Evolutionary conservation across 2,329 filamentous ascomycete species (phyloP).

Genomic region (Elsinoe fawcettii): DNA sequence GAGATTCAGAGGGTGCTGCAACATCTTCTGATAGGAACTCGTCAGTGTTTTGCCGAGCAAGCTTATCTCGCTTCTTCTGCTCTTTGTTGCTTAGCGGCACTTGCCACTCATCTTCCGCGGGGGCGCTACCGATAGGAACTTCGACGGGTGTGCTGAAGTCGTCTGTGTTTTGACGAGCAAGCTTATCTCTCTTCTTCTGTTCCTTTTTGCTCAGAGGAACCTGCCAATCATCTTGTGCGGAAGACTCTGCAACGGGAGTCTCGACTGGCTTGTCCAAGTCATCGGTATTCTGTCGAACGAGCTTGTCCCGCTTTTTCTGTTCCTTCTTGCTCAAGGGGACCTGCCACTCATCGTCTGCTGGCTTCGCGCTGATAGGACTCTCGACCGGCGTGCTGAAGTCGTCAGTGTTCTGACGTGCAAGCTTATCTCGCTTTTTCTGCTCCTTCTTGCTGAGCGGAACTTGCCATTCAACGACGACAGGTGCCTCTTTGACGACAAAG

Average conservation of each 20-base stretch:
- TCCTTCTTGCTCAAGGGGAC: slow-evolving; percentile 19
- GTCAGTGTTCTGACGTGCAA: slow-evolving; percentile 16
- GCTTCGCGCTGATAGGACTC: neutral
- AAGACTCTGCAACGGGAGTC: too few relatives aligned
- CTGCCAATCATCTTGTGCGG: too few relatives aligned
- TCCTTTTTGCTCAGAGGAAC: slow-evolving; percentile 30
- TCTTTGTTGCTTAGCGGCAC: slow-evolving; percentile 20
- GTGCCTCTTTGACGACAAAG: neutral
- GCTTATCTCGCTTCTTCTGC: slow-evolving; percentile 20
- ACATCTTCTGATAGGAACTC: slow-evolving; percentile 16
- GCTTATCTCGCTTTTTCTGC: slow-evolving; percentile 43
- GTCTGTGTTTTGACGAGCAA: slow-evolving; percentile 25
- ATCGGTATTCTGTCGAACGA: slow-evolving; percentile 24
- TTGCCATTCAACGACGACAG: slow-evolving; percentile 28
- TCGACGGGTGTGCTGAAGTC: neutral
- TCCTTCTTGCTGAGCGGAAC: slow-evolving; percentile 43
- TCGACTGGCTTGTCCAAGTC: too few relatives aligned
- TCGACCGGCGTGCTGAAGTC: neutral
- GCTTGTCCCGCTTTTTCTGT: slow-evolving; percentile 21
- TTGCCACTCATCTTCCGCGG: slow-evolving; percentile 16
- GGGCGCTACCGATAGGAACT: neutral
- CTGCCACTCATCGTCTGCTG: slow-evolving; percentile 16
- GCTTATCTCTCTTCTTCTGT: slow-evolving; percentile 40
- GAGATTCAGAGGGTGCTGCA: neutral
- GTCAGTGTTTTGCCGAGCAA: slow-evolving; percentile 24